phyloP scores from a whole-genome alignment of 23 red algal species.

The Gracilariopsis chorda region DNA sequence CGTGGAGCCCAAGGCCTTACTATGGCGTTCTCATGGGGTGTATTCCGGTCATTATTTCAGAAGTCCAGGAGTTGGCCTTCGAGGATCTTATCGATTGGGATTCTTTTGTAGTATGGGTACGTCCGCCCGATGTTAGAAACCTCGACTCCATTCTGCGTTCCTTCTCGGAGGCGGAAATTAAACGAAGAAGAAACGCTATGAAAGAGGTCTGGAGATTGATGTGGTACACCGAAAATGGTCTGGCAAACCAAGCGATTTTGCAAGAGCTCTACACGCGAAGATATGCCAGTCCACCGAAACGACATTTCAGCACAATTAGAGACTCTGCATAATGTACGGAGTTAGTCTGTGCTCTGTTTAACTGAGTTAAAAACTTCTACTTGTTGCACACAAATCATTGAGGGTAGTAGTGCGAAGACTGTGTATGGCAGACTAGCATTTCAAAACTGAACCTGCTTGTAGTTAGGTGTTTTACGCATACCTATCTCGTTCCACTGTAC shows the following conservation, averaged over 20 bases:
- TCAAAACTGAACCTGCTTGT: no score
- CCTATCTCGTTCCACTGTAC: no score
- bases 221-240: constrained; percentile 47
- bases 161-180: constrained; percentile 45
- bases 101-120: constrained; percentile 57
- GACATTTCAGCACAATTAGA: constrained; percentile 37
- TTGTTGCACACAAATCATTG: no score
- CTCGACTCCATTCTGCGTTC: constrained; percentile 43
- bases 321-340: no score
- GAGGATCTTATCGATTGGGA: constrained; percentile 60
- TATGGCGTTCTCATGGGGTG: constrained; percentile 61
- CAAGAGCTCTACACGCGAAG: constrained; percentile 48
- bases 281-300: not conserved
- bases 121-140: constrained; percentile 15
- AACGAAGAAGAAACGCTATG: constrained; percentile 10
- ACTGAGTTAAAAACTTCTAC: no score
- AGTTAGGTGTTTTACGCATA: no score
- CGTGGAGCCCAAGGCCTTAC: constrained; percentile 69
- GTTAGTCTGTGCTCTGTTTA: no score
- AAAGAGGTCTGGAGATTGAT: constrained; percentile 35
- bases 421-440: no score
- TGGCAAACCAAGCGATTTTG: constrained; percentile 25
- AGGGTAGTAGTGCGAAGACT: no score
- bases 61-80: constrained; percentile 66
- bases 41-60: constrained; percentile 69